phyloP scores from a whole-genome alignment of 2,329 filamentous ascomycete species.

The Biscogniauxia sp. region DNA sequence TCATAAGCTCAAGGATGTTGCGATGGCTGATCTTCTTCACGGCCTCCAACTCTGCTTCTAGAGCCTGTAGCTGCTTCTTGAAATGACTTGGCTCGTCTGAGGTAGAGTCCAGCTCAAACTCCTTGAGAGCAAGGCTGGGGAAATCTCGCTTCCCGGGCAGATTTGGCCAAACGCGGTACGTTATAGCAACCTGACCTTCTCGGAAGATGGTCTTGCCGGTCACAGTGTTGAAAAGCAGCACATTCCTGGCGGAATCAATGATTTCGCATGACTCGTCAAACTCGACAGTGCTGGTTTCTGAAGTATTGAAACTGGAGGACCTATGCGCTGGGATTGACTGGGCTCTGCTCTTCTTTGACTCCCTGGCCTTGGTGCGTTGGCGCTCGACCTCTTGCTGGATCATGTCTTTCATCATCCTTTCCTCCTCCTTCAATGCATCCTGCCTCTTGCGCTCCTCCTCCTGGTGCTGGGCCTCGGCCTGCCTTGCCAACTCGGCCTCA shows the following conservation, averaged over 20 bases:
- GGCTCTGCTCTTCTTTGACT: constrained; percentile 62
- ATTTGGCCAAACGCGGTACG: constrained; percentile 71
- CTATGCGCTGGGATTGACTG: constrained; percentile 39
- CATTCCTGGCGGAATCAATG: constrained; percentile 61
- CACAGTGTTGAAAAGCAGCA: constrained; percentile 67
- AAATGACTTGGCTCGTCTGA: constrained; percentile 60
- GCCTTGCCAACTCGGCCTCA: constrained; percentile 66
- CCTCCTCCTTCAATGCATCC: constrained; percentile 64
- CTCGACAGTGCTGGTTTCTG: constrained; percentile 42
- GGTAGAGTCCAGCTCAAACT: constrained; percentile 58
- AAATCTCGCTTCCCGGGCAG: constrained; percentile 52
- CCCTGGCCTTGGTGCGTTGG: constrained; percentile 62
- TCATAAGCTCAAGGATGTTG: constrained; percentile 75
- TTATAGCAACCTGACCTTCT: constrained; percentile 63
- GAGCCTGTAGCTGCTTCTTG: constrained; percentile 71
- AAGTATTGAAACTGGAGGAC: constrained; percentile 32
- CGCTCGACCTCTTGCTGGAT: constrained; percentile 70
- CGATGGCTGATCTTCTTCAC: constrained; percentile 73
- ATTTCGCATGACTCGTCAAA: constrained; percentile 68
- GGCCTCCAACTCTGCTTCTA: constrained; percentile 74
- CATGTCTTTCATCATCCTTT: constrained; percentile 67
- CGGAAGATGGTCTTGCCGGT: constrained; percentile 66
- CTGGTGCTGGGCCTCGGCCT: constrained; percentile 55
- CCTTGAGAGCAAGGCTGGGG: constrained; percentile 71
- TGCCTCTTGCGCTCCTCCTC: constrained; percentile 52